Conservation (phyloP, 352 stramenopile species). For the Pythium aristosporum region DNA sequence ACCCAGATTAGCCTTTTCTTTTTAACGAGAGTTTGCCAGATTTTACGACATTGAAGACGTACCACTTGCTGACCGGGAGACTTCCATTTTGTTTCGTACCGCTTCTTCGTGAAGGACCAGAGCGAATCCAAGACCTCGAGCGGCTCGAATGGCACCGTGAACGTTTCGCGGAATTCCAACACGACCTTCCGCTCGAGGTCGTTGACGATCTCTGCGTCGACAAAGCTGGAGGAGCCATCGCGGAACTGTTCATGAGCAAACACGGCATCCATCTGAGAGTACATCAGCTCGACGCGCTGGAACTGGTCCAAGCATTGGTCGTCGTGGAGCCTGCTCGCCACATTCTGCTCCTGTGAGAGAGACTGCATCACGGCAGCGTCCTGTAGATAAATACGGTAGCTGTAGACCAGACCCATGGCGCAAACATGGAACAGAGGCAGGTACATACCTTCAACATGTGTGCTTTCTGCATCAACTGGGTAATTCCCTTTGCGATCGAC, state of each 20-base stretch:
- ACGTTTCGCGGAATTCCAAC: constrained; percentile 13
- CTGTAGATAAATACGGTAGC: not conserved
- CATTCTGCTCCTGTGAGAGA: too few relatives aligned
- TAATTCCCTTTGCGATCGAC: constrained; percentile 27
- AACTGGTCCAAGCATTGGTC: not conserved
- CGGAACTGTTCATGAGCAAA: constrained; percentile 15
- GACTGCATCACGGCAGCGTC: not conserved
- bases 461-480: constrained; percentile 18
- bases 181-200: constrained; percentile 4
- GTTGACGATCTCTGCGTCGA: constrained; percentile 12
- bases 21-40: too few relatives aligned
- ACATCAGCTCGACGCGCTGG: not conserved
- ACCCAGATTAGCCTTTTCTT: too few relatives aligned
- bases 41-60: not conserved
- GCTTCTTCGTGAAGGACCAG: constrained; percentile 9
- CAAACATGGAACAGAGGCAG: too few relatives aligned
- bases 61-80: constrained; percentile 3
- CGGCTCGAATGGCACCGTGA: constrained; percentile 12
- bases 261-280: not conserved
- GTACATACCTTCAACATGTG: not conserved
- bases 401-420: too few relatives aligned
- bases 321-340: not conserved
- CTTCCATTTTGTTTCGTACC: constrained; percentile 8
- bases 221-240: constrained; percentile 17
- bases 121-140: constrained; percentile 12